These are phyloP conservation scores for Fennellomyces sp. DNA, from an alignment of 371 early-diverging fungal species.

Conservation along the genomic window DNA sequence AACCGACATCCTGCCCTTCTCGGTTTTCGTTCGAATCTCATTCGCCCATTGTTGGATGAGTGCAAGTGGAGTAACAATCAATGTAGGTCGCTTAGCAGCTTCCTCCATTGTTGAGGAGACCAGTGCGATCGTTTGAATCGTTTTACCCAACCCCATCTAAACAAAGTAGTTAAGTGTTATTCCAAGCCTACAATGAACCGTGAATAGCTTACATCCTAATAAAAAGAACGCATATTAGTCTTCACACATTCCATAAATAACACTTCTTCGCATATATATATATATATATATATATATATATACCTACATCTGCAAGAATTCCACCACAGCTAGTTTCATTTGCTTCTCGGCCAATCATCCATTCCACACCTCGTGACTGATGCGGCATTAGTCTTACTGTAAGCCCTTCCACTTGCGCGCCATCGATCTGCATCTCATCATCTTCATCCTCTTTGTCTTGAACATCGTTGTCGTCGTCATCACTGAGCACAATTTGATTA, in stretches of 20 bases:
- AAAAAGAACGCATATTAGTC: background rate
- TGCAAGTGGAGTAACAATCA: slow-evolving; percentile 70
- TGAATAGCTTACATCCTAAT: slow-evolving; percentile 25
- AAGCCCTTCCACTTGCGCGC: slow-evolving; percentile 33
- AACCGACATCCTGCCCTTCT: slow-evolving; percentile 45
- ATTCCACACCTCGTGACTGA: slow-evolving; percentile 41
- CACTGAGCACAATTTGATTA: slow-evolving; percentile 1
- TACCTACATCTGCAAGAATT: slow-evolving; percentile 73
- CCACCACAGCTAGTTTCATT: slow-evolving; percentile 65
- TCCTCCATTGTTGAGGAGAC: slow-evolving; percentile 35
- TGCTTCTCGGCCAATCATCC: slow-evolving; percentile 53
- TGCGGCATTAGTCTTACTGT: slow-evolving; percentile 37
- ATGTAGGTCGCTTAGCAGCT: slow-evolving; percentile 41
- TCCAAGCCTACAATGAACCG: too few relatives aligned
- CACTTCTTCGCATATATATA: background rate
- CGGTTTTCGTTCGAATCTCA: slow-evolving; percentile 61
- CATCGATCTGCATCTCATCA: slow-evolving; percentile 9
- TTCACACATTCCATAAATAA: too few relatives aligned
- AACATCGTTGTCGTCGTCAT: slow-evolving; percentile 4
- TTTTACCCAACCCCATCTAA: slow-evolving; percentile 91
- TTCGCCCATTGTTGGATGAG: slow-evolving; percentile 73
- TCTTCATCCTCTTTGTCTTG: slow-evolving; percentile 10
- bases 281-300: background rate
- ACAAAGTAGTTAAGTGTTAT: background rate
- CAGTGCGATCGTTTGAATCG: slow-evolving; percentile 82